Evolutionary conservation across 768 basidiomycete species (phyloP).

Genomic region (Russula griseocarnosa): DNA sequence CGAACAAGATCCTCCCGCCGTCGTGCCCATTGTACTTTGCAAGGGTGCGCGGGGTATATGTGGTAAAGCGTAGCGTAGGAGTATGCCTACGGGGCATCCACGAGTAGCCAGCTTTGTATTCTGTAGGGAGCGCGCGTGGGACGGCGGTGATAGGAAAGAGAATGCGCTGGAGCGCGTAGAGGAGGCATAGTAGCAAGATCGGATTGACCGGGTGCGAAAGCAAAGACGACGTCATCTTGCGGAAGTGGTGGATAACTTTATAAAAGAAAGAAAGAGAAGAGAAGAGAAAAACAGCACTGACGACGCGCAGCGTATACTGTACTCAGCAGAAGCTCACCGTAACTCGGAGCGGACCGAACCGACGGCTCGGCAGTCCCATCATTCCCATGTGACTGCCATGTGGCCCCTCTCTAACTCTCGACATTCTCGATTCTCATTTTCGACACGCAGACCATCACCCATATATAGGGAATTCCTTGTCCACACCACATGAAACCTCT

Average conservation of each 20-base stretch:
- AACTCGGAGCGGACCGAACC: no score
- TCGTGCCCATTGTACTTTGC: conserved; percentile 60
- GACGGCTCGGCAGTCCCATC: no score
- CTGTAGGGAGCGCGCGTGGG: conserved; percentile 50
- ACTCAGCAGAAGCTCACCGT: no score
- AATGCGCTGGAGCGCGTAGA: conserved; percentile 72
- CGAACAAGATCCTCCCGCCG: conserved; percentile 73
- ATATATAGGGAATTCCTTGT: no score
- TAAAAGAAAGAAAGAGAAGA: no score
- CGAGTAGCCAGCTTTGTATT: conserved; percentile 82
- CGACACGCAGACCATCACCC: no score
- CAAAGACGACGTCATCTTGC: conserved; percentile 39
- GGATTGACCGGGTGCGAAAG: conserved; percentile 75
- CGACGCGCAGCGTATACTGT: neutral
- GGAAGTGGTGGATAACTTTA: neutral
- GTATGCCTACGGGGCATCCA: conserved; percentile 88
- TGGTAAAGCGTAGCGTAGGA: conserved; percentile 69
- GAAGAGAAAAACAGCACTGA: neutral
- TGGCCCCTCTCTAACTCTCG: no score
- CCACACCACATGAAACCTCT: no score
- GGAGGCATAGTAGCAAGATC: conserved; percentile 69
- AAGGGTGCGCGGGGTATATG: conserved; percentile 76
- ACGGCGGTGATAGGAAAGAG: conserved; percentile 62
- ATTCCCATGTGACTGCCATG: no score
- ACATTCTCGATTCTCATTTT: no score